phyloP scores from a whole-genome alignment of 2,329 filamentous ascomycete genomes.

The Mycosphaerella sp. region DNA sequence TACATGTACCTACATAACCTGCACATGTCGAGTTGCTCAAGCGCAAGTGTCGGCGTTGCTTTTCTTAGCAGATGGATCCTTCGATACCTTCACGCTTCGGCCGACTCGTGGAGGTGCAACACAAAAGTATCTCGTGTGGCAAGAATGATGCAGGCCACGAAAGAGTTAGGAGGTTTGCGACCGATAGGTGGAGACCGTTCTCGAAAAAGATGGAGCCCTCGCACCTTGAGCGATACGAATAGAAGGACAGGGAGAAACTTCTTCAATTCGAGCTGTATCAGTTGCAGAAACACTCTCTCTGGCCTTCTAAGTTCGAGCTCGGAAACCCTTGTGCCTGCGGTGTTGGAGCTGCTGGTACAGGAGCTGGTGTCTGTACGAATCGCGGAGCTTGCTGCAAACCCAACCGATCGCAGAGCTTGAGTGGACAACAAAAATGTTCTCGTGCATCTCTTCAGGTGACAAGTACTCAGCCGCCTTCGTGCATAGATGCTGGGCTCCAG shows the following conservation, averaged over 20 bases:
- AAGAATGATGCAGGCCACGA: slow-evolving; percentile 53
- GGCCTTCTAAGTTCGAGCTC: slow-evolving; percentile 47
- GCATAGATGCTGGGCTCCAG: slow-evolving; percentile 77
- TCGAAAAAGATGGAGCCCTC: slow-evolving; percentile 49
- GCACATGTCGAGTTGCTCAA: too few relatives aligned
- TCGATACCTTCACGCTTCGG: too few relatives aligned
- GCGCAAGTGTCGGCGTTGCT: too few relatives aligned
- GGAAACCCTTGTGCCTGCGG: slow-evolving; percentile 53
- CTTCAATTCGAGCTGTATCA: slow-evolving; percentile 49
- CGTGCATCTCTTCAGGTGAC: too few relatives aligned
- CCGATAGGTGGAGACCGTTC: slow-evolving; percentile 52
- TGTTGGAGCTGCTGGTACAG: slow-evolving; percentile 45
- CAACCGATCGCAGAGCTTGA: too few relatives aligned
- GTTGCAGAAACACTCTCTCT: slow-evolving; percentile 51
- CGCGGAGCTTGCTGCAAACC: slow-evolving; percentile 1
- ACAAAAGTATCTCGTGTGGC: slow-evolving; percentile 46
- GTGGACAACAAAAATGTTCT: too few relatives aligned
- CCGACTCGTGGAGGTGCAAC: too few relatives aligned
- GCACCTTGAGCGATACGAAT: slow-evolving; percentile 50
- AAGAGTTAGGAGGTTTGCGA: slow-evolving; percentile 48
- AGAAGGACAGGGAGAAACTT: slow-evolving; percentile 47
- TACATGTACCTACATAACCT: too few relatives aligned
- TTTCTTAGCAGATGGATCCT: too few relatives aligned
- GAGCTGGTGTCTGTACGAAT: slow-evolving; percentile 8
- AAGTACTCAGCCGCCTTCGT: slow-evolving; percentile 25